phyloP scores from a whole-genome alignment of 495 filamentous ascomycete species.

The Usnea hakonensis region DNA sequence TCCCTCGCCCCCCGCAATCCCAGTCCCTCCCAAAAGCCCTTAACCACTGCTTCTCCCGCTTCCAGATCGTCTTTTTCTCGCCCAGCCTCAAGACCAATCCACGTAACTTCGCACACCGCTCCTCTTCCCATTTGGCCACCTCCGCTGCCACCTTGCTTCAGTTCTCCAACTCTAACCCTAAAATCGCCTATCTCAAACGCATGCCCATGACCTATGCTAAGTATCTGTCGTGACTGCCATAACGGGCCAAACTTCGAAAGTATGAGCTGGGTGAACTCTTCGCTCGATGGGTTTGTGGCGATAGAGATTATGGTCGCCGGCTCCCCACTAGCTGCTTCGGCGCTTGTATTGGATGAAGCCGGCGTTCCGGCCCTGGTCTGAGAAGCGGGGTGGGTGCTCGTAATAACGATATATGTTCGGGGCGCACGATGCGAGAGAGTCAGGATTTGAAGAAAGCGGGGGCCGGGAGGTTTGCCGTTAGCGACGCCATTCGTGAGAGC shows the following conservation, averaged over 20 bases:
- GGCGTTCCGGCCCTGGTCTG: constrained; percentile 3
- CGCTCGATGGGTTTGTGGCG: constrained; percentile 6
- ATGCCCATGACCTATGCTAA: constrained; percentile 10
- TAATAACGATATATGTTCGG: constrained; percentile 8
- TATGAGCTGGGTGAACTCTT: constrained; percentile 21
- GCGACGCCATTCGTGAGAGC: constrained; percentile 1
- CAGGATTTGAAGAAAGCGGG: constrained; percentile 20
- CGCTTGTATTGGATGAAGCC: constrained; percentile 5
- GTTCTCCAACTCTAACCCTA: constrained; percentile 20
- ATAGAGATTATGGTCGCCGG: constrained; percentile 14
- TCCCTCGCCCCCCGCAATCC: constrained; percentile 14
- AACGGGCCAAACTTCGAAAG: constrained; percentile 20
- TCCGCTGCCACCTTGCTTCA: constrained; percentile 15
- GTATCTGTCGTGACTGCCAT: constrained; percentile 21
- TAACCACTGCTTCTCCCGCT: constrained; percentile 13
- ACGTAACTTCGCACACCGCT: constrained; percentile 20
- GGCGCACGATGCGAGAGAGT: constrained; percentile 19
- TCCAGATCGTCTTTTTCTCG: constrained; percentile 11
- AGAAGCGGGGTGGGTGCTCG: background rate
- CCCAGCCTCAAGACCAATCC: constrained; percentile 5
- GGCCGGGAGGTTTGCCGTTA: background rate
- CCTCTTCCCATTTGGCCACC: constrained; percentile 19
- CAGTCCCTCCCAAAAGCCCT: constrained; percentile 19
- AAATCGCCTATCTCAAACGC: constrained; percentile 19
- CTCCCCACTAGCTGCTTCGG: background rate